Conservation (phyloP, 768 basidiomycete species). For the Rhodocollybia butyracea region DNA sequence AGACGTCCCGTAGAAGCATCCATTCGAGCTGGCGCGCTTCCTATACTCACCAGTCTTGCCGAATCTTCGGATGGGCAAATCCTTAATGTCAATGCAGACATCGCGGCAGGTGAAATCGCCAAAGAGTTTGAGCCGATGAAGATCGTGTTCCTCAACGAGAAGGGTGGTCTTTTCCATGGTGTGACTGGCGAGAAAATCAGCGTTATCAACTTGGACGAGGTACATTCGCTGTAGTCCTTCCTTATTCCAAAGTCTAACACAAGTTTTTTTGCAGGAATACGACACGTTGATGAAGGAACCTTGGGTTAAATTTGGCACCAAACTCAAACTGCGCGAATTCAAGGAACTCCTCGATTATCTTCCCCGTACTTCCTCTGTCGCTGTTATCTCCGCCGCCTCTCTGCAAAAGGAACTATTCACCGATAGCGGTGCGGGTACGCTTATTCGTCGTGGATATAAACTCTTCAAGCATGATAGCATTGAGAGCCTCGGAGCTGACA, state of each 20-base stretch:
- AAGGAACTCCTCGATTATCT: constrained; percentile 98
- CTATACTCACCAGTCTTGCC: constrained; percentile 92
- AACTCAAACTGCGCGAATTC: constrained; percentile 98
- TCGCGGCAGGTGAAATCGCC: constrained; percentile 95
- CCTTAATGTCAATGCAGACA: constrained; percentile 97
- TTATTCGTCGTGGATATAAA: constrained; percentile 97
- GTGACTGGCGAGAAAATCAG: constrained; percentile 95
- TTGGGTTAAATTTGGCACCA: constrained; percentile 99
- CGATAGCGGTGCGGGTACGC: constrained; percentile 95
- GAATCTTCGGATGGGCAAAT: constrained; percentile 97
- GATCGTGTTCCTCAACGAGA: constrained; percentile 95
- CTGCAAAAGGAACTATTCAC: constrained; percentile 99
- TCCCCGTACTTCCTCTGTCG: constrained; percentile 96
- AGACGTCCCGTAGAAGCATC: constrained; percentile 96
- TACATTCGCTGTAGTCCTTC: constrained; percentile 24
- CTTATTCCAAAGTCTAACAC: not conserved
- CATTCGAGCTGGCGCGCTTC: constrained; percentile 93
- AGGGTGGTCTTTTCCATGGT: constrained; percentile 97
- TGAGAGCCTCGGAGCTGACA: constrained; percentile 85
- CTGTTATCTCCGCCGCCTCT: constrained; percentile 90
- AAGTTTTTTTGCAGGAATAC: constrained; percentile 65
- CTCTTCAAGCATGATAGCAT: constrained; percentile 85
- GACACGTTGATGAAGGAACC: constrained; percentile 95
- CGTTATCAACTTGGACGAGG: constrained; percentile 97
- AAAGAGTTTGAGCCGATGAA: constrained; percentile 98